These are phyloP conservation scores for Globisporangium camurandrum DNA, from an alignment of 352 stramenopile genomes.

Conservation along the genomic window DNA sequence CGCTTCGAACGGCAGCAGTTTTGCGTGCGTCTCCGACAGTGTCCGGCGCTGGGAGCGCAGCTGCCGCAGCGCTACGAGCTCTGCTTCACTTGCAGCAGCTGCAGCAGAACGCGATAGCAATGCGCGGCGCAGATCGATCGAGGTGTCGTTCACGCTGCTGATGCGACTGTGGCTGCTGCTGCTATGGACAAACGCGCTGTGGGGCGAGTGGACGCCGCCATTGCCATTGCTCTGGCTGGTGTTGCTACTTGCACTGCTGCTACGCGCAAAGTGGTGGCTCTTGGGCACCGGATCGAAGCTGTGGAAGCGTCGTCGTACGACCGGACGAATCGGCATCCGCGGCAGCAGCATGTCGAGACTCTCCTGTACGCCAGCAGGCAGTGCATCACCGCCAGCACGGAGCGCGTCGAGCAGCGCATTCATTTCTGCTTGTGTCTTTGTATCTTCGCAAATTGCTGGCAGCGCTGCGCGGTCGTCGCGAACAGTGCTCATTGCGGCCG, in stretches of 20 bases:
- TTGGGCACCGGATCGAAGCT: constrained; percentile 50
- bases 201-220: too few species aligned
- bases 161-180: too few species aligned
- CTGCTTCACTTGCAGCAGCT: not conserved
- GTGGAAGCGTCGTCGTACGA: constrained; percentile 39
- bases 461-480: constrained; percentile 21
- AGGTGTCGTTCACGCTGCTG: constrained; percentile 13
- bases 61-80: constrained; percentile 1
- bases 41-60: constrained; percentile 8
- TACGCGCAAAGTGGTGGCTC: constrained; percentile 1
- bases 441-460: constrained; percentile 42
- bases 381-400: constrained; percentile 1
- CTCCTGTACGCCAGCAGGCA: constrained; percentile 2
- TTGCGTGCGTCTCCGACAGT: constrained; percentile 7
- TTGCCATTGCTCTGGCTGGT: too few species aligned
- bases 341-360: constrained; percentile 9
- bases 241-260: too few species aligned
- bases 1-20: constrained; percentile 6
- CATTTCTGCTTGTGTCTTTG: constrained; percentile 18
- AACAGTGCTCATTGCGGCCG: constrained; percentile 13
- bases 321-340: constrained; percentile 12
- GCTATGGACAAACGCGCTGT: too few species aligned
- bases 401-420: constrained; percentile 7
- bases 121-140: constrained; percentile 18
- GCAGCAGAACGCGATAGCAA: constrained; percentile 3